Evolutionary conservation across 495 filamentous ascomycete species (phyloP).

Genomic region (Articulospora tetracladia): DNA sequence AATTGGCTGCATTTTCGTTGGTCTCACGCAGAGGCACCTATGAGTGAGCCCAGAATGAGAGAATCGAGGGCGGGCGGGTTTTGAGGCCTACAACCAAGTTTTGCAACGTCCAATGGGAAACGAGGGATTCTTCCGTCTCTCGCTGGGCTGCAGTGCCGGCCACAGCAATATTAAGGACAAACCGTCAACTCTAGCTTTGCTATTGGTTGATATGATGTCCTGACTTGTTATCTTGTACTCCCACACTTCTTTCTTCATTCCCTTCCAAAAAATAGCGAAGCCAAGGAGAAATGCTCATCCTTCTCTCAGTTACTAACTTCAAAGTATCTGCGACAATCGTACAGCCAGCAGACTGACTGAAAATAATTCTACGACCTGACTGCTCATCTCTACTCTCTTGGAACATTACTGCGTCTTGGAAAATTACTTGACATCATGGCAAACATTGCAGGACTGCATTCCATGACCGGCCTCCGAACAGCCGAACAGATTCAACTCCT

Average conservation of each 20-base stretch:
- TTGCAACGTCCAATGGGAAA: too few relatives aligned
- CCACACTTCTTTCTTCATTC: background rate
- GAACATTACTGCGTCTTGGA: background rate
- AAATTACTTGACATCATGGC: slow-evolving; percentile 2
- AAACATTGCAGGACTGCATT: background rate
- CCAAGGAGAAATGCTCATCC: too few relatives aligned
- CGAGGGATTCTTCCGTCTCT: too few relatives aligned
- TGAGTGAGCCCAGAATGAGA: too few relatives aligned
- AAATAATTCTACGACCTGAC: background rate
- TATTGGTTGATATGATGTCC: too few relatives aligned
- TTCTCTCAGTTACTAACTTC: background rate
- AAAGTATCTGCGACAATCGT: background rate
- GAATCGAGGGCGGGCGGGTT: too few relatives aligned
- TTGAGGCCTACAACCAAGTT: too few relatives aligned
- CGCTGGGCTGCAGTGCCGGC: too few relatives aligned
- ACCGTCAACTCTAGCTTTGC: too few relatives aligned
- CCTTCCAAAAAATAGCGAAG: background rate
- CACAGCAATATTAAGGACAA: too few relatives aligned
- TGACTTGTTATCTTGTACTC: slow-evolving; percentile 1
- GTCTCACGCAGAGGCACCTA: too few relatives aligned
- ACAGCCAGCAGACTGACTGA: background rate
- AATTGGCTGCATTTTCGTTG: too few relatives aligned
- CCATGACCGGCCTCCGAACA: slow-evolving; percentile 4
- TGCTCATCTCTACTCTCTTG: background rate
- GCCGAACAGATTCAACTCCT: slow-evolving; percentile 33